Evolutionary conservation across 306 rosid species (phyloP), one percentile per base, ranked within the genome.

Genomic region (Abrus pulchellus): DNA sequence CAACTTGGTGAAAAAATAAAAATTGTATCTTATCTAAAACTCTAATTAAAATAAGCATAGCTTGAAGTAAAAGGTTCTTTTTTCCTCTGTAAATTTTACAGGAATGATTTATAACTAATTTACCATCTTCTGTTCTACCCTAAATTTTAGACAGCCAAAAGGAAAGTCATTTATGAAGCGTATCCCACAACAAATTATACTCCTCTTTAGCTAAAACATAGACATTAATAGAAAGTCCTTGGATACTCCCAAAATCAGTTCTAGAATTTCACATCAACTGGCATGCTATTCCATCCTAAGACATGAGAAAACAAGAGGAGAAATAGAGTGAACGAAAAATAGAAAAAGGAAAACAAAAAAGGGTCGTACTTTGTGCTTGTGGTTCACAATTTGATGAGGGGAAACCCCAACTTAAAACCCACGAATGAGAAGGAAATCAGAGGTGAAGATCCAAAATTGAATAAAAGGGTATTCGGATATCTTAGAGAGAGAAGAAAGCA

Each of bases 401-500:
- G 52, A 28, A 69, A 32, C 3, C 61, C 76, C 59, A 47, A 75
- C 30, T 3, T 8, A 44, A 61, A 80, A 44, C 34, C 66, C 29
- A 38, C 5, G 6, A 72, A 62, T 8, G 72, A 29, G 2, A 36
- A 12, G 77, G n/a, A 75, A 69, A 44, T 12, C 34, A 29, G 64
- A 76, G 78, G 5, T 5, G 63, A 44, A 67, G 68, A 85, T 73
- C 74, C 55, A 44, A 77, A 50, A 30, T 66, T 81, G 68, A 77
- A 77, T 8, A 1, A 68, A 32, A 77, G 62, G 55, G 82, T 68
- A 43, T 63, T 62, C 3, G 80, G 77, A 82, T 81, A 73, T 81
- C 85, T 85, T 77, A 9, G 52, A 52, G 77, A 67, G 28, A 4
- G 47, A 68, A 73, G 0, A 68, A 85, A 82, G 78, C 64, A 65